A percentile compares a stretch with the other conserved stretches of the same genome.
Conservation (phyloP, 345 rosid genomes). For the Boechera stricta region DNA sequence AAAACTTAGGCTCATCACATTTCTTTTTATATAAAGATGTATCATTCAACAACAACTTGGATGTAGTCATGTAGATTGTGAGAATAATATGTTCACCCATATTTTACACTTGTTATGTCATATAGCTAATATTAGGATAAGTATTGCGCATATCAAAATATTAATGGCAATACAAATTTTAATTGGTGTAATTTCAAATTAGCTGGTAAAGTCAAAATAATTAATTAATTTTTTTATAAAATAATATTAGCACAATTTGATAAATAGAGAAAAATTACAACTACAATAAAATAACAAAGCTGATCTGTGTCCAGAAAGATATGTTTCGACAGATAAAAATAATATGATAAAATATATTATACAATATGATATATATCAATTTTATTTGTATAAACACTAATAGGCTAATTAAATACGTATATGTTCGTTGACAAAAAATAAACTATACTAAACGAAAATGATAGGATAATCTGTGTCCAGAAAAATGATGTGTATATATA, state of each 20-base stretch:
- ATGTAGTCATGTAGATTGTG: not conserved
- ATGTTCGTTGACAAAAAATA: not conserved
- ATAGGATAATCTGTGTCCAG: not conserved
- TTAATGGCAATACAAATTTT: not conserved
- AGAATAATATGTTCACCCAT: not conserved
- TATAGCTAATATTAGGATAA: constrained; percentile 11
- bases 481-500: constrained; percentile 20
- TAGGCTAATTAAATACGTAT: not conserved
- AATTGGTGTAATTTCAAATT: not conserved
- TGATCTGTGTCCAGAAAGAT: not conserved
- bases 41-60: not conserved
- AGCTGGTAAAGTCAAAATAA: not conserved
- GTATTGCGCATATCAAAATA: not conserved
- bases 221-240: not conserved
- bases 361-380: not conserved
- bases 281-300: not conserved
- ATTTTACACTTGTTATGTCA: not conserved
- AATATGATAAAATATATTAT: not conserved
- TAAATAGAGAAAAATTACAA: too few species aligned
- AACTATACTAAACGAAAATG: not conserved
- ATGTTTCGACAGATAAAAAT: not conserved
- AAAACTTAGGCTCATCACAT: not conserved
- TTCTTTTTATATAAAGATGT: not conserved
- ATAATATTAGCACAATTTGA: not conserved
- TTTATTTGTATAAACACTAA: not conserved